These are phyloP conservation scores for Cladosporium sp. DNA, from an alignment of 2,329 filamentous ascomycete species.

Conservation along the genomic window DNA sequence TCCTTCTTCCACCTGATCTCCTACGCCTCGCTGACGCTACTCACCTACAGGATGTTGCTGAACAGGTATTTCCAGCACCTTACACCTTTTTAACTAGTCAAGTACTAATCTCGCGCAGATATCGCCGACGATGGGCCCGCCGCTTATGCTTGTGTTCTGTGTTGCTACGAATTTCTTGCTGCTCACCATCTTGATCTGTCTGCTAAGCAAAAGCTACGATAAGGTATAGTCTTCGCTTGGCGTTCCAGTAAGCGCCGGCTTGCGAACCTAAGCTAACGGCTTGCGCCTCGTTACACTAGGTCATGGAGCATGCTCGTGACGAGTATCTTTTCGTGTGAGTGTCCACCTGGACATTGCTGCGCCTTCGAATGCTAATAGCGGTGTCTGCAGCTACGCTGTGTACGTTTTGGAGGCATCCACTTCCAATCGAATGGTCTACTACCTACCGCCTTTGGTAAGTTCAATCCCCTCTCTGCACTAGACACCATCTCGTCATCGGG, in stretches of 20 bases:
- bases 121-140: slow-evolving; percentile 53
- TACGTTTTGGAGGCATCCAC: slow-evolving; percentile 56
- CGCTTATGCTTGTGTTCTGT: slow-evolving; percentile 69
- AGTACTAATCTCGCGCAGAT: slow-evolving; percentile 29
- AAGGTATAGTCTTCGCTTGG: slow-evolving; percentile 44
- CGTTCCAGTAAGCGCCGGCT: slow-evolving; percentile 29
- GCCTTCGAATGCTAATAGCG: slow-evolving; percentile 24
- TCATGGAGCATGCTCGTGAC: slow-evolving; percentile 64
- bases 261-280: slow-evolving; percentile 35
- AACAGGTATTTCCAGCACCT: slow-evolving; percentile 40
- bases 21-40: slow-evolving; percentile 6
- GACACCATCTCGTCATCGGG: background rate
- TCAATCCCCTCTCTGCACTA: background rate
- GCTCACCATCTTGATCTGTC: slow-evolving; percentile 75
- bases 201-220: slow-evolving; percentile 73
- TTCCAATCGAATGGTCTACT: slow-evolving; percentile 51
- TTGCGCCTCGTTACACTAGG: slow-evolving; percentile 41
- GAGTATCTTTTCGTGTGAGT: slow-evolving; percentile 77
- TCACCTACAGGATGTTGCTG: slow-evolving; percentile 44
- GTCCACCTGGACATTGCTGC: slow-evolving; percentile 8
- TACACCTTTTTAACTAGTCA: slow-evolving; percentile 6
- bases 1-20: background rate
- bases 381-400: slow-evolving; percentile 48
- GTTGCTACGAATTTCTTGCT: slow-evolving; percentile 76
- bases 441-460: slow-evolving; percentile 50